phyloP scores from a whole-genome alignment of 108 stramenopile species.

The Discostella pseudostelligera region DNA sequence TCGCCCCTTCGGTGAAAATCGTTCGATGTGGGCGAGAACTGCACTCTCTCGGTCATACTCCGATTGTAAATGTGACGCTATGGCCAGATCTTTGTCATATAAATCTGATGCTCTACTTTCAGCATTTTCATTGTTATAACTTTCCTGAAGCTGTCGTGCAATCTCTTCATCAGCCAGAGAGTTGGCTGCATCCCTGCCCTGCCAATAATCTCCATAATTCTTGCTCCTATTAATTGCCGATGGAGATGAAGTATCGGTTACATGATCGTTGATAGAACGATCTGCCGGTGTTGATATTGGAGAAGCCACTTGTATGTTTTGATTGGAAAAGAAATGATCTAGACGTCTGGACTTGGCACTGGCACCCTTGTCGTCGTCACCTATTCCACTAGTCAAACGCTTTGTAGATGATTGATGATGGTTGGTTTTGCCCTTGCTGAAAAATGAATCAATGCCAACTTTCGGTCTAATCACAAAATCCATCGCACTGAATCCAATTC shows the following conservation, averaged over 20 bases:
- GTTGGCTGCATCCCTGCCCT: no score
- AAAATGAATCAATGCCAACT: slow-evolving; percentile 53
- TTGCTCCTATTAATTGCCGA: slow-evolving; percentile 1
- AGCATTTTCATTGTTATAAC: neutral
- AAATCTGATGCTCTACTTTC: slow-evolving; percentile 14
- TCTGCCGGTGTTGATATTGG: neutral
- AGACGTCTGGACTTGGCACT: slow-evolving; percentile 5
- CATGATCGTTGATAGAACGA: neutral
- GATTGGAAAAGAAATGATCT: slow-evolving; percentile 23
- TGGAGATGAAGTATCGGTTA: no score
- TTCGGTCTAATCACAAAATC: slow-evolving; percentile 49
- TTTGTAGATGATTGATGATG: slow-evolving; percentile 10
- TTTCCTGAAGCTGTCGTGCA: slow-evolving; percentile 22
- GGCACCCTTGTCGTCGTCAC: neutral
- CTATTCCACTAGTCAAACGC: neutral
- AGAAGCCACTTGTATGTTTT: slow-evolving; percentile 1
- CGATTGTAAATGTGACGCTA: slow-evolving; percentile 69
- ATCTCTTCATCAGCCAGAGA: slow-evolving; percentile 33
- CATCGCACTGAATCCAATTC: slow-evolving; percentile 48
- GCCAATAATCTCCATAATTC: no score
- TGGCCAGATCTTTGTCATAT: slow-evolving; percentile 52
- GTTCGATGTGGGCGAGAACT: slow-evolving; percentile 47
- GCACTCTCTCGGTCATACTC: slow-evolving; percentile 60
- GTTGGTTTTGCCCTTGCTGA: slow-evolving; percentile 8
- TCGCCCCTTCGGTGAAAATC: slow-evolving; percentile 23